Base-by-base conservation (phyloP, 192 early-diverging fungal genomes). In the Pilobolus umbonatus region DNA sequence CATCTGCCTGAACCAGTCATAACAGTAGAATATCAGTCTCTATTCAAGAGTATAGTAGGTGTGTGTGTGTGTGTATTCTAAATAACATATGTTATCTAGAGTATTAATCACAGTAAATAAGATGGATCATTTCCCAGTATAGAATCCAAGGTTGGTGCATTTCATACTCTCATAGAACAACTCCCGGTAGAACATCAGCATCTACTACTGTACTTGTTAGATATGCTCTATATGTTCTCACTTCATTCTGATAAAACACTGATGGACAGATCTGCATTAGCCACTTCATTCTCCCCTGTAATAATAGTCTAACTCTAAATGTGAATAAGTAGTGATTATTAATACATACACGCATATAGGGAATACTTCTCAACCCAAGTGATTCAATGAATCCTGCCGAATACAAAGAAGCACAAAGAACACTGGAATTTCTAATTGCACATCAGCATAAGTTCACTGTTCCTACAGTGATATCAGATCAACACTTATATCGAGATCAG, bases 1-100 rank as follows among this genome's bases (percentile, higher is more conserved):
- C 72, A 81, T 61, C 63, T 90, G 7, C 88, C 88, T 12, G 81
- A 82, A 46, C 83, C 85, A n/a, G 83, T 90, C 25, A 86, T 90
- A 30, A 67, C 85, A n/a, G 52, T 76, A 26, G 75, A 80, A 40
- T 75, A 71, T 60, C 85, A 89, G 58, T 64, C 80, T 40, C 61
- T 65, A 25, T 89, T 87, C 58, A 62, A 82, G 32, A 69, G 73
- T 26, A 78, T 79, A 24, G 63, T 82, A 67, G 76, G 77, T 62
- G 78, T 7, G 55, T 59, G 39, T 3, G 28, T 12, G 25, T 10
- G 25, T 15, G 9, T 42, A 42, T 40, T n/a, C 2, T 17, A 42
- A 42, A 15, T 42, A 19, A 4, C 25, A 29, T 49, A 15, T 38
- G 15, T 12, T 38, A 1, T 38, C 9, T 12, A 38, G 9, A 38